Base-by-base conservation (phyloP, 73 alveolate species). In the Symbiodinium pilosum region DNA sequence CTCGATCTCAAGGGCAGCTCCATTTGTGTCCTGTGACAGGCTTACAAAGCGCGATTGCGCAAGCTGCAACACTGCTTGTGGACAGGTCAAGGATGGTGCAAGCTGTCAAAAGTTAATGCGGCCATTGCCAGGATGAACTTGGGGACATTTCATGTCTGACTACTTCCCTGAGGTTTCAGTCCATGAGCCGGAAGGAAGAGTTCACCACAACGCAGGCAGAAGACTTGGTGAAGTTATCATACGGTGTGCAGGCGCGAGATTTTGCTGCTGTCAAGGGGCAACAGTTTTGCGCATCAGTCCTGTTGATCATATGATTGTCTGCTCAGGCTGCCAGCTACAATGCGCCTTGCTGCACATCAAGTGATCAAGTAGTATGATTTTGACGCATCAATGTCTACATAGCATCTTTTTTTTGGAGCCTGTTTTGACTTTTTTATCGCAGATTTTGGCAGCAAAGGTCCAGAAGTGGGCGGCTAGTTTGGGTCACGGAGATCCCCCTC, bases 261-360 rank as follows among this genome's bases (percentile, higher is more conserved):
- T 59, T 5, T 59, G 77, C 21, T 3, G 92, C 43, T n/a, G 7
- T 32, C 77, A 24, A 56, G 32, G 28, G 28, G n/a, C n/a, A n/a
- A n/a, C n/a, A n/a, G n/a, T n/a, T n/a, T n/a, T n/a, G n/a, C n/a
- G n/a, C n/a, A n/a, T n/a, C n/a, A n/a, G n/a, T n/a, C n/a, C n/a
- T n/a, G n/a, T n/a, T n/a, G n/a, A n/a, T n/a, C n/a, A n/a, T n/a
- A n/a, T n/a, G n/a, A n/a, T n/a, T n/a, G n/a, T n/a, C n/a, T n/a
- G n/a, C n/a, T n/a, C 16, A 89, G 95, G 97, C 97, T 43, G 97
- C 97, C 32, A 91, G 97, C 97, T 91, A 91, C 97, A 69, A 91
- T 43, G 97, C 12, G 28, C n/a, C 95, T 64, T 86, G 95, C 39
- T 36, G n/a, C n/a, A n/a, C n/a, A n/a, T n/a, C n/a, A n/a, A n/a